These are phyloP conservation scores for Parasitella parasitica DNA, from an alignment of 371 early-diverging fungal genomes.

Conservation along the genomic window DNA sequence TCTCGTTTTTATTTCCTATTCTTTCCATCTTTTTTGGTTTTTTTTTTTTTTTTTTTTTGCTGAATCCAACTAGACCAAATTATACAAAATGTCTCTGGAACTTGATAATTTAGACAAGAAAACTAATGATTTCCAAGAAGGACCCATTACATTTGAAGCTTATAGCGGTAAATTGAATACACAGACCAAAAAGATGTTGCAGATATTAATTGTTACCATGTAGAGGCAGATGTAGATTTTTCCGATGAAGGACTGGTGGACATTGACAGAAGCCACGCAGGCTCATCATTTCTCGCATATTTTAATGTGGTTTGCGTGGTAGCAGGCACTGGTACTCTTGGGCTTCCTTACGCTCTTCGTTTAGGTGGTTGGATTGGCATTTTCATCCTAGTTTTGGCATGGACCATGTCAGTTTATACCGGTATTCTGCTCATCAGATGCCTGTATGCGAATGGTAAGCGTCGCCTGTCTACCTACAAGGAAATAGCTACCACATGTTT, in stretches of 20 bases:
- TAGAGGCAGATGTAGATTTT: slow-evolving; percentile 20
- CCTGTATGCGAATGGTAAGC: slow-evolving; percentile 34
- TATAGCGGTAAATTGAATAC: slow-evolving; percentile 16
- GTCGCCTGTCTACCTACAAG: slow-evolving; percentile 41
- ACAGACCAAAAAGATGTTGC: background rate
- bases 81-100: slow-evolving; percentile 16
- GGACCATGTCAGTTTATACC: slow-evolving; percentile 64
- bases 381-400: slow-evolving; percentile 69
- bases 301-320: slow-evolving; percentile 77
- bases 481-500: slow-evolving; percentile 38
- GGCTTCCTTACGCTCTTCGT: slow-evolving; percentile 75
- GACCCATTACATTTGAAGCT: slow-evolving; percentile 20
- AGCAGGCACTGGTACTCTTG: slow-evolving; percentile 82
- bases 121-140: slow-evolving; percentile 19
- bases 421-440: slow-evolving; percentile 36
- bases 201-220: background rate
- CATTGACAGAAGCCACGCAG: slow-evolving; percentile 24
- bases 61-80: background rate
- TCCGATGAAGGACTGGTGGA: slow-evolving; percentile 20
- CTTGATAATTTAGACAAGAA: slow-evolving; percentile 15
- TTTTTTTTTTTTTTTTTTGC: background rate
- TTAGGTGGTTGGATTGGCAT: slow-evolving; percentile 84
- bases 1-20: background rate
- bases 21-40: background rate
- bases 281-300: slow-evolving; percentile 50